These are phyloP conservation scores for Lagenaria siceraria DNA, from an alignment of 306 rosid genomes.

Conservation along the genomic window DNA sequence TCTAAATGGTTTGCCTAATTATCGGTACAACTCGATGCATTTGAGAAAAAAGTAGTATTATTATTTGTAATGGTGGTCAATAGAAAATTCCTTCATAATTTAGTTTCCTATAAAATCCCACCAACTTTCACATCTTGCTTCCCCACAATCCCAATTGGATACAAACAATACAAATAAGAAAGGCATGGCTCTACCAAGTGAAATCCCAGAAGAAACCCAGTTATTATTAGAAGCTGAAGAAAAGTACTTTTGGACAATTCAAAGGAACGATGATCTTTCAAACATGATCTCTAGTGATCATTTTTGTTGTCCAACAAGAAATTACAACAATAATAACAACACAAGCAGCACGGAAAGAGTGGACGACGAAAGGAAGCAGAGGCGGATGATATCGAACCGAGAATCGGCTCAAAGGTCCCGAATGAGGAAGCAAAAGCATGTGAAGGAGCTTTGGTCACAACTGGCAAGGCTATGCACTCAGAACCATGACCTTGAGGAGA, in stretches of 20 bases:
- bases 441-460: not conserved
- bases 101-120: not conserved
- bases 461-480: not conserved
- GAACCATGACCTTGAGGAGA: not conserved
- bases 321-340: too few relatives aligned
- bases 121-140: not conserved
- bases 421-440: not conserved
- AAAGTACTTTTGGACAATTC: not conserved
- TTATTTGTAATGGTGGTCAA: too few relatives aligned
- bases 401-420: not conserved
- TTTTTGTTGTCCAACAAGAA: not conserved
- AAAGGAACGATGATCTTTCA: not conserved
- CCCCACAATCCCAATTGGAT: not conserved
- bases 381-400: not conserved
- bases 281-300: not conserved
- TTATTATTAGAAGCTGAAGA: too few relatives aligned
- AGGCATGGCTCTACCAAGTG: not conserved
- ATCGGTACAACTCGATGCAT: too few relatives aligned
- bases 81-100: too few relatives aligned
- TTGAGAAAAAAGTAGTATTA: too few relatives aligned
- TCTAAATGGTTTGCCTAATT: too few relatives aligned
- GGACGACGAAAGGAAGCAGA: not conserved
- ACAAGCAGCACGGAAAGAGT: too few relatives aligned
- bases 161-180: not conserved
- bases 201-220: not conserved